Conservation (phyloP, 2,329 filamentous ascomycete genomes). For the Mycocentrospora acerina region DNA sequence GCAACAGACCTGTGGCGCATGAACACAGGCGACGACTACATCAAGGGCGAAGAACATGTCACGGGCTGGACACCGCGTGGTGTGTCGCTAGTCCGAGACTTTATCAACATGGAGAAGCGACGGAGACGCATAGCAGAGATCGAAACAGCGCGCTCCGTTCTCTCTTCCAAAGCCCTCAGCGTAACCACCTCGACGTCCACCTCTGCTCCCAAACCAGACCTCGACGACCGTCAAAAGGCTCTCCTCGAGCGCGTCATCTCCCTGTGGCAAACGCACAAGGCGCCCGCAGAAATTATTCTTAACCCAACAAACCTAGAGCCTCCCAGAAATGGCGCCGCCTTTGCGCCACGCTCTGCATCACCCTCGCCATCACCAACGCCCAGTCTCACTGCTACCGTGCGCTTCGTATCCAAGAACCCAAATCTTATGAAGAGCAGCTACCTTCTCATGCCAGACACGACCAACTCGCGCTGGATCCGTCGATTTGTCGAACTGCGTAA, state of each 20-base stretch:
- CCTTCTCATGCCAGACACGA: constrained; percentile 79
- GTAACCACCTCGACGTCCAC: constrained; percentile 13
- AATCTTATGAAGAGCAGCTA: constrained; percentile 79
- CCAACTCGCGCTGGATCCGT: constrained; percentile 82
- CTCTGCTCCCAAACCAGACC: constrained; percentile 12
- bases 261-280: constrained; percentile 60
- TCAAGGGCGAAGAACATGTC: constrained; percentile 90
- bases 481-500: constrained; percentile 89
- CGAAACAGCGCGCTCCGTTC: constrained; percentile 68
- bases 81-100: constrained; percentile 88
- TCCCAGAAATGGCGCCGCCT: constrained; percentile 61
- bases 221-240: constrained; percentile 40
- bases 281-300: constrained; percentile 49
- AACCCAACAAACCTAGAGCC: constrained; percentile 62
- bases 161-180: constrained; percentile 55
- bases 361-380: constrained; percentile 49
- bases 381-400: constrained; percentile 73
- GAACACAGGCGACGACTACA: constrained; percentile 91
- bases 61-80: constrained; percentile 84
- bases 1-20: constrained; percentile 94
- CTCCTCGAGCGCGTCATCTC: constrained; percentile 58
- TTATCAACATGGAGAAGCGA: constrained; percentile 72
- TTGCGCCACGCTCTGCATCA: constrained; percentile 44
- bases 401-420: constrained; percentile 74
- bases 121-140: constrained; percentile 76